Conservation (phyloP, 306 rosid species). For the Vigna nakashimae region DNA sequence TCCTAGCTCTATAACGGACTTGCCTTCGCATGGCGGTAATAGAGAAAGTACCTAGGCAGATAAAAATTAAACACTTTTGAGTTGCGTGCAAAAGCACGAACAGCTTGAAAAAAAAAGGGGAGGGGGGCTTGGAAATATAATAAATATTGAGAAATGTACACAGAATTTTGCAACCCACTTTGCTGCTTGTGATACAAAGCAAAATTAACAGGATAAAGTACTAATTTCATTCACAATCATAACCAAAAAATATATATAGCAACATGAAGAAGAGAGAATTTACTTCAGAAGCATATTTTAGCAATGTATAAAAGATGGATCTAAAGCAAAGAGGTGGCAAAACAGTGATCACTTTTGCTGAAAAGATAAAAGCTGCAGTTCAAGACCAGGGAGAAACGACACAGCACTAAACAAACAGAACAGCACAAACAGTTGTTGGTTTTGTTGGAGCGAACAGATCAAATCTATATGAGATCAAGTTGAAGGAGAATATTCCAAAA, state of each 20-base stretch:
- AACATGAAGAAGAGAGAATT: too few relatives aligned
- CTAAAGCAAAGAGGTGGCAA: background rate
- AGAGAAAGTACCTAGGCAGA: slow-evolving; percentile 72
- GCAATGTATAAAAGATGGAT: background rate
- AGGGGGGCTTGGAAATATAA: background rate
- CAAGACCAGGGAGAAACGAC: too few relatives aligned
- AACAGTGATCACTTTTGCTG: too few relatives aligned
- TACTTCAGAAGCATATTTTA: background rate
- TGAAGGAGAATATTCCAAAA: background rate
- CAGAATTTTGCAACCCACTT: background rate
- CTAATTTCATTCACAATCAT: background rate
- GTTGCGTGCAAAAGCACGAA: slow-evolving; percentile 29
- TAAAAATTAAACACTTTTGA: slow-evolving; percentile 8
- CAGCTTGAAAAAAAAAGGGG: background rate
- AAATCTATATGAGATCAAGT: background rate
- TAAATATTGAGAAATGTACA: background rate
- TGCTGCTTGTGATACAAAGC: background rate
- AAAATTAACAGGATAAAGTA: background rate
- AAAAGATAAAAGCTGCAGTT: background rate
- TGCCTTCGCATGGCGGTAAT: slow-evolving; percentile 81
- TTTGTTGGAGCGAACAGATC: background rate
- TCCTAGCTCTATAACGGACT: slow-evolving; percentile 87
- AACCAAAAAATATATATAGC: background rate
- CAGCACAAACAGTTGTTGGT: background rate
- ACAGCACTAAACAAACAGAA: too few relatives aligned